These are phyloP conservation scores for Trichoderma gamsii DNA, from an alignment of 495 filamentous ascomycete species.

Conservation along the genomic window DNA sequence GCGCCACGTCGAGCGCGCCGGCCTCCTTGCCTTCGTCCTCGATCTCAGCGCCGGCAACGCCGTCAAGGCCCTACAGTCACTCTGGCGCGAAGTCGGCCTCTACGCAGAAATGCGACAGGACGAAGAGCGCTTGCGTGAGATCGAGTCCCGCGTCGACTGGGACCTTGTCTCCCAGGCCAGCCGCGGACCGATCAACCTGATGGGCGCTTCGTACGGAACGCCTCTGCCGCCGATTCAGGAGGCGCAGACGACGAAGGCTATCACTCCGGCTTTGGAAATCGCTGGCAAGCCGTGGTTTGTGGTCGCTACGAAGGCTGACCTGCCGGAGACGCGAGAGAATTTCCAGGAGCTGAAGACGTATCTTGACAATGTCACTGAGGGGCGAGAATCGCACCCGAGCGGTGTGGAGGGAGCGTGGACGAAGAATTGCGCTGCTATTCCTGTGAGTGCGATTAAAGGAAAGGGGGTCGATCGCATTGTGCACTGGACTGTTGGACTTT, in stretches of 20 bases:
- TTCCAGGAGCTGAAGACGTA: slow-evolving; percentile 64
- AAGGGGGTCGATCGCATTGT: slow-evolving; percentile 77
- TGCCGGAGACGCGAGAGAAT: slow-evolving; percentile 70
- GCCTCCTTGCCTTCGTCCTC: slow-evolving; percentile 87
- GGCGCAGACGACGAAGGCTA: not conserved
- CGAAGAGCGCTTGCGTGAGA: slow-evolving; percentile 50
- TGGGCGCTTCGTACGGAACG: slow-evolving; percentile 27
- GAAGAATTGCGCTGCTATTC: slow-evolving; percentile 60
- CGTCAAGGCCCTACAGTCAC: slow-evolving; percentile 63
- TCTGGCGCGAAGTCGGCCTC: slow-evolving; percentile 84
- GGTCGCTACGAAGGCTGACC: slow-evolving; percentile 89
- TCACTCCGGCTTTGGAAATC: slow-evolving; percentile 46
- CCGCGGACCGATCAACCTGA: slow-evolving; percentile 15
- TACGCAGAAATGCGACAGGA: slow-evolving; percentile 71
- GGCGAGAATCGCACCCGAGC: slow-evolving; percentile 61
- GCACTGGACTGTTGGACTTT: slow-evolving; percentile 65
- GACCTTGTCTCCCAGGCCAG: slow-evolving; percentile 16
- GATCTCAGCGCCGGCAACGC: slow-evolving; percentile 79
- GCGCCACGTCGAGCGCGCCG: slow-evolving; percentile 87
- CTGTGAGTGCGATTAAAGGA: slow-evolving; percentile 80
- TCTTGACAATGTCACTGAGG: slow-evolving; percentile 52
- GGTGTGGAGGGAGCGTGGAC: slow-evolving; percentile 62
- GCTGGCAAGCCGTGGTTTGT: slow-evolving; percentile 94
- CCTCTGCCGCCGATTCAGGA: slow-evolving; percentile 25
- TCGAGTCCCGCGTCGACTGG: slow-evolving; percentile 38